Evolutionary conservation across 1,284 basidiomycete species (phyloP), one percentile per base, ranked within the genome.

Genomic region (Marasmius fiardii): DNA sequence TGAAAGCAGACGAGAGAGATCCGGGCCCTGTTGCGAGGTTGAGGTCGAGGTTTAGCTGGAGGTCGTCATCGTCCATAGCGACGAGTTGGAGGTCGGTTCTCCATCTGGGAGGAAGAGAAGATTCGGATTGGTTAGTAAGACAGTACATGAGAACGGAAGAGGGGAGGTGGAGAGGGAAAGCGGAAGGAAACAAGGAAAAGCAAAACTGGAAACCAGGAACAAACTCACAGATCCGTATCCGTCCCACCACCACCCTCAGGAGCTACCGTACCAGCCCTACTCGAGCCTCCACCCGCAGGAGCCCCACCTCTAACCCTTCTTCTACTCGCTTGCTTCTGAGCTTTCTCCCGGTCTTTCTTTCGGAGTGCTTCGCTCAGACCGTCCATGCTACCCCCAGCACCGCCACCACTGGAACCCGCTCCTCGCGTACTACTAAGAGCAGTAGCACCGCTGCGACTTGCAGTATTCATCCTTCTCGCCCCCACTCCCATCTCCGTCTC

Each of bases 291-390:
- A 47, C 61, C 43, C 33, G 68, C 61, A 28, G 85, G 80, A 0
- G 76, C 86, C 28, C 87, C 88, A 28, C 90, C 88, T 51, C 90
- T 79, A 1, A 85, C 71, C 56, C 86, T 75, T 60, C 84, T 74
- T 58, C 87, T 72, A 64, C 73, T 86, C 44, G 78, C 79, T 23
- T 70, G 70, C 52, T 79, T 74, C 45, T 81, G 80, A 16, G 78
- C 78, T 59, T 72, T 78, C 47, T 85, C 82, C 44, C 75, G 76
- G 61, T 91, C 88, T 68, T 93, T 93, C 68, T 80, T 85, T 73
- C 79, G 83, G 67, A 93, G 63, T 1, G 89, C 92, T 59, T 87
- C 89, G 60, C 80, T 88, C 26, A 90, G 61, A 18, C 71, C 72
- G 48, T 63, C 63, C 37, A 45, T 31, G 28, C 28, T 4, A 10